Conservation (phyloP, 805 yeast species). For the Yamadazyma nakazawae region DNA sequence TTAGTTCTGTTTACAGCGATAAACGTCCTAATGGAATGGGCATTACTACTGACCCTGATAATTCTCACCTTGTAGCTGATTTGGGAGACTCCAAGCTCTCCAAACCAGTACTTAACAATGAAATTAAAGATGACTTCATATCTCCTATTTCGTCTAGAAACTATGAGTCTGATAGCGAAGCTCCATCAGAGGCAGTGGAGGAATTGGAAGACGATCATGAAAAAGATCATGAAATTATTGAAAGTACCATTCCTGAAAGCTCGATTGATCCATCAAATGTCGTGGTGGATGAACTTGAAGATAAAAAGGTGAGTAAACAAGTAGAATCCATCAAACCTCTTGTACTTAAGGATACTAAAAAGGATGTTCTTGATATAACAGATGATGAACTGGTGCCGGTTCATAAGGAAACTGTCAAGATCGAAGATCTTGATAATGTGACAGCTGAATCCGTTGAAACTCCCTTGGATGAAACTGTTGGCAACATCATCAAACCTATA, state of each 20-base stretch:
- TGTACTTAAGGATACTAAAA: conserved; percentile 1
- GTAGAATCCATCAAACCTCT: neutral
- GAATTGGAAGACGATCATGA: neutral
- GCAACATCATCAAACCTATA: neutral
- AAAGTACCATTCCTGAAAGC: neutral
- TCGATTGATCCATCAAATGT: conserved; percentile 9
- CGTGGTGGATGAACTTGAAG: conserved; percentile 14
- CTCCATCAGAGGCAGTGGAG: neutral
- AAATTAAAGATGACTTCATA: conserved; percentile 6
- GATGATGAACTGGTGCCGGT: neutral
- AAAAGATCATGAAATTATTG: neutral
- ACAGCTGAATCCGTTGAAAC: neutral
- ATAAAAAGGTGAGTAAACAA: conserved; percentile 10
- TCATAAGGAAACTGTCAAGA: neutral
- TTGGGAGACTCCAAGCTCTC: neutral
- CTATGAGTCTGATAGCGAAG: conserved; percentile 1
- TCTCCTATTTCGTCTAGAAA: conserved; percentile 5
- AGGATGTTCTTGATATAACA: conserved; percentile 10
- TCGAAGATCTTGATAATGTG: neutral
- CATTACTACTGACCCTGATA: neutral
- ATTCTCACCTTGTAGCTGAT: no score
- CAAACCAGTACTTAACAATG: conserved; percentile 2
- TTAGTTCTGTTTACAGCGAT: conserved; percentile 1
- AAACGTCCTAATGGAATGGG: conserved; percentile 3
- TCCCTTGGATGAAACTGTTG: neutral